Percentiles rank a stretch among this genome's conserved stretches.
Evolutionary conservation across 805 yeast species (phyloP).

Genomic region (Monosporozyma unispora): DNA sequence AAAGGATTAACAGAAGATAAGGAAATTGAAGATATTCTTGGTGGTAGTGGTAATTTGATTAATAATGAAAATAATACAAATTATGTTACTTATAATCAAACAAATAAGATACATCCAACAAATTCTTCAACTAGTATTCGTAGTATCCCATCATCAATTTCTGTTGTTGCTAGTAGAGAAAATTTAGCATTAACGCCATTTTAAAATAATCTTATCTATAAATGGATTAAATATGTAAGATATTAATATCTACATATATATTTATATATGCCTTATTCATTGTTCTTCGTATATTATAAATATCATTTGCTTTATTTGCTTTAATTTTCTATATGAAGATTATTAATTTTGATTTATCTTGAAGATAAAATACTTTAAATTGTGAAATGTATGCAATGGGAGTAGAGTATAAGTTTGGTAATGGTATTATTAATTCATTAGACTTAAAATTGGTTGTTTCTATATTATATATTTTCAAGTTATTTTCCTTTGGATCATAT

Average conservation of each 20-base stretch:
- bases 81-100: neutral
- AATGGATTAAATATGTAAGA: neutral
- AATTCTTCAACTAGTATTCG: neutral
- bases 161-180: constrained; percentile 66
- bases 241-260: neutral
- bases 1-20: constrained; percentile 73
- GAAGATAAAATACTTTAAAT: constrained; percentile 10
- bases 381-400: neutral
- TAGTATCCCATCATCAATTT: neutral
- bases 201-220: neutral
- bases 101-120: neutral
- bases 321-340: neutral
- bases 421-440: constrained; percentile 24
- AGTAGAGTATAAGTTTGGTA: constrained; percentile 26
- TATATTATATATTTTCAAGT: neutral
- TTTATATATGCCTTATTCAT: neutral
- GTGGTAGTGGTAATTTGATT: constrained; percentile 39
- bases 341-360: constrained; percentile 16
- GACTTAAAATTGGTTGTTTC: neutral
- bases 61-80: constrained; percentile 34
- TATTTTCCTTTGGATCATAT: neutral
- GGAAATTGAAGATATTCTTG: constrained; percentile 58
- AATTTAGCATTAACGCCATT: constrained; percentile 69
- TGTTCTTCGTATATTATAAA: neutral
- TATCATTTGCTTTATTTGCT: neutral